phyloP scores from a whole-genome alignment of 1,139 yeast genomes.

The Debaryomyces udenii region DNA sequence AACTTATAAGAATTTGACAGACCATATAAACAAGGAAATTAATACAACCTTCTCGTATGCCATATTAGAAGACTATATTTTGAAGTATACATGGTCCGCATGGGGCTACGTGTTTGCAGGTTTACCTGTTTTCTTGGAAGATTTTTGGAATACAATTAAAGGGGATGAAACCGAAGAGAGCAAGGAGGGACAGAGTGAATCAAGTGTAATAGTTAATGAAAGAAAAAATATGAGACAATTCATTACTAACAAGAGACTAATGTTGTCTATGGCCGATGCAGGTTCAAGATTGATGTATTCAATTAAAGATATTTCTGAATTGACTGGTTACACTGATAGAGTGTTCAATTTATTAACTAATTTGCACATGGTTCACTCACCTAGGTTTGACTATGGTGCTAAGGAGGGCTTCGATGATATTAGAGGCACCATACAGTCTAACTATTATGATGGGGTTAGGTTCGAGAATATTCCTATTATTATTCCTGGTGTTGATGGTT shows the following conservation, averaged over 20 bases:
- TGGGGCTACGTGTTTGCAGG: constrained; percentile 90
- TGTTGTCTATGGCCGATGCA: constrained; percentile 92
- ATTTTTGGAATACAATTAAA: constrained; percentile 49
- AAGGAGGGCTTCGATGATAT: constrained; percentile 57
- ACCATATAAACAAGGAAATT: constrained; percentile 52
- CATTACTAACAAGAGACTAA: constrained; percentile 84
- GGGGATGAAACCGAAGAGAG: constrained; percentile 11
- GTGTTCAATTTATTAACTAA: constrained; percentile 75
- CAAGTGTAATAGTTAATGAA: constrained; percentile 29
- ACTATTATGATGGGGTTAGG: constrained; percentile 72
- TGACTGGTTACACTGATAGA: constrained; percentile 89
- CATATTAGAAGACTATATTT: constrained; percentile 79
- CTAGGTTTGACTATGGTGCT: constrained; percentile 64
- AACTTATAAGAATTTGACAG: constrained; percentile 57
- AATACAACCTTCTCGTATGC: constrained; percentile 60
- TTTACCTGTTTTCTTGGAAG: constrained; percentile 69
- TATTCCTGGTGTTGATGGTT: constrained; percentile 68
- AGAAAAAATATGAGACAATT: constrained; percentile 80
- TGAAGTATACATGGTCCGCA: constrained; percentile 94
- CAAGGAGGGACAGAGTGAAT: not conserved
- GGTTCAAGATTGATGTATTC: constrained; percentile 97
- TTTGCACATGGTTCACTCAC: constrained; percentile 81
- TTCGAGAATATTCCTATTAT: constrained; percentile 83
- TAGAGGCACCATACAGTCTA: constrained; percentile 79
- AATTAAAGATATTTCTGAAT: constrained; percentile 86